Evolutionary conservation across 805 yeast species (phyloP).

Genomic region (Cyberlindnera maclurae): DNA sequence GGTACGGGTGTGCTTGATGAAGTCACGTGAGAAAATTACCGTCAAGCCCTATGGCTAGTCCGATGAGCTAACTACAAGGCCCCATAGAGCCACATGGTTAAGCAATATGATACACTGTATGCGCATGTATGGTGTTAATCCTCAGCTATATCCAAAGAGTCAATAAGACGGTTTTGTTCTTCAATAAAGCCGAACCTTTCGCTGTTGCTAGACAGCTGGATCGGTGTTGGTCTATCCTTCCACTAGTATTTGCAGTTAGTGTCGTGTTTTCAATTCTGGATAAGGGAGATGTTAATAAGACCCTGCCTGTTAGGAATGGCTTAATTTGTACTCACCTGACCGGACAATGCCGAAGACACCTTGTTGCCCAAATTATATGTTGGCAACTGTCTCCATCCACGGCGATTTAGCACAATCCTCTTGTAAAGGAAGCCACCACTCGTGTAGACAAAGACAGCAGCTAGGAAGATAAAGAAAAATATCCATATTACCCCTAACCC

Average conservation of each 20-base stretch:
- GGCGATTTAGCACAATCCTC: constrained; percentile 28
- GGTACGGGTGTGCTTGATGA: not conserved
- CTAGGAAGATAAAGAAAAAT: constrained; percentile 43
- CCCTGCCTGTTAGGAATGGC: not conserved
- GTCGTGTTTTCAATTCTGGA: not conserved
- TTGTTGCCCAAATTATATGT: constrained; percentile 20
- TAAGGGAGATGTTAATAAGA: not conserved
- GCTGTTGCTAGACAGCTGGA: constrained; percentile 19
- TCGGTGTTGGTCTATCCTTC: constrained; percentile 8
- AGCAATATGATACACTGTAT: not conserved
- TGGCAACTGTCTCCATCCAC: constrained; percentile 31
- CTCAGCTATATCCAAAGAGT: constrained; percentile 29
- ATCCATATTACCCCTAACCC: constrained; percentile 61
- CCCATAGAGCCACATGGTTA: not conserved
- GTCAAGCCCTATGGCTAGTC: not conserved
- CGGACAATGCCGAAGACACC: constrained; percentile 21
- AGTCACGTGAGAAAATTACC: not conserved
- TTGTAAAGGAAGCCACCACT: constrained; percentile 34
- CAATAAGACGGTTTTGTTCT: constrained; percentile 33
- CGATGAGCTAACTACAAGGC: not conserved
- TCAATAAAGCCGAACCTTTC: constrained; percentile 32
- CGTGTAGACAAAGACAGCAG: constrained; percentile 35
- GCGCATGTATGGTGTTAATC: not conserved
- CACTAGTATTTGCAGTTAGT: constrained; percentile 9
- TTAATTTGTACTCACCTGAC: constrained; percentile 20